Percentiles rank a stretch among this genome's conserved stretches.
Conservation (phyloP, 208 protist species). For the Crithidia sp. region DNA sequence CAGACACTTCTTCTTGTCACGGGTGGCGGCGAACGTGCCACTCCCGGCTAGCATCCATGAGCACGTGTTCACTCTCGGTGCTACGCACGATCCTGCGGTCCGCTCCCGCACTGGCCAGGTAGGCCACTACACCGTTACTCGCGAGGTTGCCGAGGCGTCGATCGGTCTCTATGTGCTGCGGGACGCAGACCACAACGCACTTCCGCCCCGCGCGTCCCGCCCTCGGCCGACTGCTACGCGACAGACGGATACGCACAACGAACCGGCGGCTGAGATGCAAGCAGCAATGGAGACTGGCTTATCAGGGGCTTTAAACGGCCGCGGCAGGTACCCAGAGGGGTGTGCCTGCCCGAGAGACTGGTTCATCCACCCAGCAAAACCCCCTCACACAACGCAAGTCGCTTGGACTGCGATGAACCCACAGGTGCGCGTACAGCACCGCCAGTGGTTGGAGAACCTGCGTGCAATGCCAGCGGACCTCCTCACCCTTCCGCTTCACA, state of each 20-base stretch:
- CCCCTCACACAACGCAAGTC: not conserved
- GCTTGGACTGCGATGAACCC: not conserved
- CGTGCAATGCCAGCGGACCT: not conserved
- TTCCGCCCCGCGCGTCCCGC: not conserved
- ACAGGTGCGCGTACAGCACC: not conserved
- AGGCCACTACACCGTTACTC: not conserved
- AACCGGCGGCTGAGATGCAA: not conserved
- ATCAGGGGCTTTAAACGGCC: not conserved
- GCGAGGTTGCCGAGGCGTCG: not conserved
- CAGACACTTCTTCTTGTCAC: not conserved
- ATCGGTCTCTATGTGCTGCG: slow-evolving; percentile 3
- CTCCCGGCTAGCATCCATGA: slow-evolving; percentile 2
- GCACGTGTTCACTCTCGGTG: not conserved
- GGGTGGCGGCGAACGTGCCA: not conserved
- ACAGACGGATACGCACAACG: not conserved
- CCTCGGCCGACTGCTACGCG: not conserved
- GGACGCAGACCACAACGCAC: not conserved
- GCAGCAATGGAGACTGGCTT: not conserved
- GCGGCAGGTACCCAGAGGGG: not conserved
- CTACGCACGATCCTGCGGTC: not conserved
- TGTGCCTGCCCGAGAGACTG: slow-evolving; percentile 5
- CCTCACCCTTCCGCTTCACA: not conserved
- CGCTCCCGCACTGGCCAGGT: not conserved
- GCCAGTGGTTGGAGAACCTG: not conserved
- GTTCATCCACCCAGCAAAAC: slow-evolving; percentile 6